A percentile compares a stretch with the other conserved stretches of the same genome.
Conservation (phyloP, 2,329 filamentous ascomycete species). For the Alternaria triticina region DNA sequence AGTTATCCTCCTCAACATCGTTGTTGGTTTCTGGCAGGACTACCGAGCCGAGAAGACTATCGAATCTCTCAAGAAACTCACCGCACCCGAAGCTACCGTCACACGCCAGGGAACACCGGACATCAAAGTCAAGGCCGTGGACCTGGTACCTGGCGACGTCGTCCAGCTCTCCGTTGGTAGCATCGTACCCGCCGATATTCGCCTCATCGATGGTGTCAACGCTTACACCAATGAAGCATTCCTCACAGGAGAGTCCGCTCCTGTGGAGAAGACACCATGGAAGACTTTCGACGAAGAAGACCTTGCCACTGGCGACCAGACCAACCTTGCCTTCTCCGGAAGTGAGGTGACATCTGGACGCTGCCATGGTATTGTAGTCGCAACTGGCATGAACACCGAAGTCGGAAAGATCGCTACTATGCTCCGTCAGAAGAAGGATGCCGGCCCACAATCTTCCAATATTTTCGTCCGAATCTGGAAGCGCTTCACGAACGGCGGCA, state of each 20-base stretch:
- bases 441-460: slow-evolving; percentile 57
- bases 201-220: slow-evolving; percentile 70
- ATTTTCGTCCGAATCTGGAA: slow-evolving; percentile 34
- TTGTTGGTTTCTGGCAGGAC: slow-evolving; percentile 66
- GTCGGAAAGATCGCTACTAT: slow-evolving; percentile 76
- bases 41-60: slow-evolving; percentile 52
- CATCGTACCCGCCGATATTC: slow-evolving; percentile 70
- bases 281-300: slow-evolving; percentile 60
- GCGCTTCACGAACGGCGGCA: slow-evolving; percentile 47
- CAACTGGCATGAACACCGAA: slow-evolving; percentile 76
- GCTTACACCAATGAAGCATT: slow-evolving; percentile 77
- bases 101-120: slow-evolving; percentile 43
- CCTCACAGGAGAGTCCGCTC: slow-evolving; percentile 75
- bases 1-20: slow-evolving; percentile 71
- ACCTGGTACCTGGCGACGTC: slow-evolving; percentile 50
- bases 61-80: slow-evolving; percentile 49
- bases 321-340: slow-evolving; percentile 74
- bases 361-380: slow-evolving; percentile 70
- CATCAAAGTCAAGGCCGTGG: slow-evolving; percentile 45
- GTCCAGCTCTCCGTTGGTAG: slow-evolving; percentile 59
- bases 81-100: slow-evolving; percentile 48
- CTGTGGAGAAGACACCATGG: slow-evolving; percentile 68
- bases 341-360: slow-evolving; percentile 75
- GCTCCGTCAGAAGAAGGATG: slow-evolving; percentile 67
- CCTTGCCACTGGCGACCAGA: slow-evolving; percentile 67